A percentile compares a stretch with the other conserved stretches of the same genome.
phyloP scores from a whole-genome alignment of 2,329 filamentous ascomycete genomes.

The Mycosphaerella sp. region DNA sequence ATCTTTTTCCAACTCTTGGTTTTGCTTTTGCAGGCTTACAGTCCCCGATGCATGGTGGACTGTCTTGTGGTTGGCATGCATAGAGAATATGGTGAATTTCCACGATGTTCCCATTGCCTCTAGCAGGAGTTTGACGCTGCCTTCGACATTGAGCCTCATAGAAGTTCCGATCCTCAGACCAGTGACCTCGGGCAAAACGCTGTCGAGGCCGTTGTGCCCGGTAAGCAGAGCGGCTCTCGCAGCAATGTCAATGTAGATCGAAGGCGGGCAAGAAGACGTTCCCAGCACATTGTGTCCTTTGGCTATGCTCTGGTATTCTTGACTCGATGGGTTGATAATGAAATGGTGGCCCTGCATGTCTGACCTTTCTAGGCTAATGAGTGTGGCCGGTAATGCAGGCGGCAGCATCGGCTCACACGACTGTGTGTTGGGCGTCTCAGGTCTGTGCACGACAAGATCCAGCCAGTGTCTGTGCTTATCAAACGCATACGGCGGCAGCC shows the following conservation, averaged over 20 bases:
- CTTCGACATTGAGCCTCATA: neutral
- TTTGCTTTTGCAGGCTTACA: neutral
- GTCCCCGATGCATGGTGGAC: neutral
- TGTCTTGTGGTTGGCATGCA: neutral
- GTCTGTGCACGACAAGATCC: neutral
- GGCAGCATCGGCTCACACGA: neutral
- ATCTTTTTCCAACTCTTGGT: neutral
- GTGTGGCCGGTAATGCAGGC: neutral
- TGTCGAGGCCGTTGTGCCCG: neutral
- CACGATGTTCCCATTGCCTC: neutral
- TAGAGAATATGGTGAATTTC: neutral
- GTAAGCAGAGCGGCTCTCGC: neutral
- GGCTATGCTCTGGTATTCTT: neutral
- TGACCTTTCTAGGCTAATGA: neutral
- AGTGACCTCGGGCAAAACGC: neutral
- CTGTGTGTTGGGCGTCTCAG: neutral
- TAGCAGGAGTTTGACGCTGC: neutral
- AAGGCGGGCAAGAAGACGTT: neutral
- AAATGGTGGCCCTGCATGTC: constrained; percentile 4
- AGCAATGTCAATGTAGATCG: neutral
- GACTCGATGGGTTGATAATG: neutral
- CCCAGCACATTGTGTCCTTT: constrained; percentile 1
- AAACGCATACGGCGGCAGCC: constrained; percentile 8
- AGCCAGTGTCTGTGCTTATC: constrained; percentile 10
- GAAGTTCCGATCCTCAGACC: neutral